These are phyloP conservation scores for Brassica napus DNA, from an alignment of 345 rosid species.

Conservation along the genomic window Da-Ae NC_063436.1:18390501-18391000, in stretches of 20 bases:
- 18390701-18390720: conserved; percentile 61
- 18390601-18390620: conserved; percentile 47
- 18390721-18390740: conserved; percentile 67
- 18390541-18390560: conserved; percentile 40
- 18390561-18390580: conserved; percentile 68
- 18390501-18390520: conserved; percentile 60
- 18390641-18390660: conserved; percentile 78
- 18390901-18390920: conserved; percentile 49
- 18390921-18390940: conserved; percentile 64
- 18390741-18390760: conserved; percentile 51
- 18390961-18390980: conserved; percentile 49
- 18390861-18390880: conserved; percentile 80
- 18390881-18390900: conserved; percentile 54
- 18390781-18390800: conserved; percentile 71
- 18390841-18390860: conserved; percentile 52
- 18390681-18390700: neutral
- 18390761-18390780: conserved; percentile 65
- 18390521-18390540: conserved; percentile 76
- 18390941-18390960: conserved; percentile 50
- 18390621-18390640: conserved; percentile 50
- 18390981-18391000: conserved; percentile 39
- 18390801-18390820: conserved; percentile 60
- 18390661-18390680: conserved; percentile 55
- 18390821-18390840: conserved; percentile 55
- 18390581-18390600: conserved; percentile 63